These are phyloP conservation scores for Blastocystis sp. DNA, from an alignment of 352 stramenopile species.

Conservation along the genomic window DNA sequence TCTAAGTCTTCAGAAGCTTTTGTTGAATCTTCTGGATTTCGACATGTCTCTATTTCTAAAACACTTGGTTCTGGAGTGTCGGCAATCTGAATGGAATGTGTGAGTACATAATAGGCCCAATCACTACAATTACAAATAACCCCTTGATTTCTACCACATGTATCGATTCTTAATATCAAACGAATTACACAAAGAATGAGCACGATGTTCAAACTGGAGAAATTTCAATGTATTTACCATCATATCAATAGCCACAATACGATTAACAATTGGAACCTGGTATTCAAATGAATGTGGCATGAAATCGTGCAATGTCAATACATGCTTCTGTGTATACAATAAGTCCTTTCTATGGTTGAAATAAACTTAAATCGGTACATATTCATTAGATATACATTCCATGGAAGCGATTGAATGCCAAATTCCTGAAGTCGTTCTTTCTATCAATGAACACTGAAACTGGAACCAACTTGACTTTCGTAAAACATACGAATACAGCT, in stretches of 20 bases:
- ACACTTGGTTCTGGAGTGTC: not conserved
- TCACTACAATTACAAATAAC: not conserved
- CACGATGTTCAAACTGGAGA: constrained; percentile 24
- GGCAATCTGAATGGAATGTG: not conserved
- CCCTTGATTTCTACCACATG: not conserved
- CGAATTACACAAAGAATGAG: not conserved
- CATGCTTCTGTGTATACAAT: not conserved
- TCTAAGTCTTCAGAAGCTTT: not conserved
- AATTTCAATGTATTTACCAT: constrained; percentile 34
- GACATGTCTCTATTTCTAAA: too few relatives aligned
- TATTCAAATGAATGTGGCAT: not conserved
- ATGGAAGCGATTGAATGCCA: not conserved
- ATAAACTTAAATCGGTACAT: not conserved
- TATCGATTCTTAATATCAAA: not conserved
- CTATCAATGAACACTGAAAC: not conserved
- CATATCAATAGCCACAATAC: constrained; percentile 3
- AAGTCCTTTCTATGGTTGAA: constrained; percentile 29
- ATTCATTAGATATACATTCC: not conserved
- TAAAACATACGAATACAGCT: not conserved
- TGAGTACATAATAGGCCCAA: not conserved
- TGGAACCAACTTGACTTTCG: not conserved
- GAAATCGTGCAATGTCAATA: constrained; percentile 24
- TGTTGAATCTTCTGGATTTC: not conserved
- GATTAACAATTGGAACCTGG: not conserved
- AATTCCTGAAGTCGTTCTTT: constrained; percentile 7